Base-by-base conservation (phyloP, 768 basidiomycete genomes). In the Hericium coralloides region DNA sequence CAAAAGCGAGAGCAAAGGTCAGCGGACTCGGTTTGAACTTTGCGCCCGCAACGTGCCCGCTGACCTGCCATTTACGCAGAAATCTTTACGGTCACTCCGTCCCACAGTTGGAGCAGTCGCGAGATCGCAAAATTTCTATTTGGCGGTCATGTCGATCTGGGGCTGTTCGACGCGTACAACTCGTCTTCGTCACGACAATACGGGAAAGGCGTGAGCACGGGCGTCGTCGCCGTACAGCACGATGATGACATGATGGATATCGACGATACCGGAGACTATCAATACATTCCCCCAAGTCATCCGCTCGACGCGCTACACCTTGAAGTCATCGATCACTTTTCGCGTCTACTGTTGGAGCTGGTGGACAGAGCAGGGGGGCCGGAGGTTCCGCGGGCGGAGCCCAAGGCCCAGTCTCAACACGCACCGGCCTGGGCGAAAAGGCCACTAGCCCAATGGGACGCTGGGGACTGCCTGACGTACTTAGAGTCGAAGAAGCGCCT, bases 251-350 rank as follows among this genome's bases (percentile, higher is more conserved):
- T 56, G 57, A 87, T 85, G 81, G 79, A 85, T 54, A 70, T 88
- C 36, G 87, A 89, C 63, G 82, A 84, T 38, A 79, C 77, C 17
- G 65, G 37, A 60, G 87, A 89, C 63, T 82, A 83, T 37, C 53
- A 56, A 56, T 49, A 49, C 3, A 38, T 63, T 67, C 39, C 70
- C 74, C 79, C 81, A 4, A 76, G 75, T 56, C 81, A 87, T 63
- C 76, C 84, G 4, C 73, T 85, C 58, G 85, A 86, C 68, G 70
- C 76, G 59, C 76, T 90, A 50, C 89, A 90, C 66, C 67, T 80
- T 20, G 81, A 86, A 60, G 77, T 89, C 50, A 76, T 87, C 52
- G 81, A 84, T 43, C 82, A 89, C 67, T 90, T 90, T 65, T 76
- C 76, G 36, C 75, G 77, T 51, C 68, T 87, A 53, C 74, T 91